Percentiles rank a stretch among this genome's conserved stretches.
These are phyloP conservation scores for Afroboletus lepidellus DNA, from an alignment of 1,284 basidiomycete species.

Conservation along the genomic window DNA sequence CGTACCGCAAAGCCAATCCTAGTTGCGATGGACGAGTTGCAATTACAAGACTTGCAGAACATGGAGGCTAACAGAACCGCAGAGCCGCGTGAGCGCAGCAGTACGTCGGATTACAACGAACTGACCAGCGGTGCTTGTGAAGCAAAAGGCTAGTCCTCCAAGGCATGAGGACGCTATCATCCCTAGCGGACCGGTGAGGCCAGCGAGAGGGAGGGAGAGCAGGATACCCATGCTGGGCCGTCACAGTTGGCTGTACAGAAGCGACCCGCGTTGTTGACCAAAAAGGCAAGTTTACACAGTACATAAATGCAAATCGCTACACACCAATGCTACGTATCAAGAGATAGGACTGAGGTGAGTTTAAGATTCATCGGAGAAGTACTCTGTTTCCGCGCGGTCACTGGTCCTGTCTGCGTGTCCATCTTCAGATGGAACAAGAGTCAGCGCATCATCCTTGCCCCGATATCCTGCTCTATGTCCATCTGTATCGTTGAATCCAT, in stretches of 20 bases:
- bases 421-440: conserved; percentile 18
- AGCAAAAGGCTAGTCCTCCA: conserved; percentile 79
- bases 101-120: background rate
- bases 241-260: background rate
- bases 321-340: no score
- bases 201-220: conserved; percentile 84
- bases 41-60: conserved; percentile 98
- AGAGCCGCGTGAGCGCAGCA: conserved; percentile 2
- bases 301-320: no score
- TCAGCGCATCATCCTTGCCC: conserved; percentile 17
- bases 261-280: background rate
- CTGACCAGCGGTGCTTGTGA: conserved; percentile 78
- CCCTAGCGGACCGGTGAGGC: conserved; percentile 76
- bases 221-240: conserved; percentile 68
- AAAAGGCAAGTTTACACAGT: background rate
- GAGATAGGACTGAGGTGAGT: no score
- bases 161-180: conserved; percentile 79
- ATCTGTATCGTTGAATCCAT: background rate
- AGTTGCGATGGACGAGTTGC: conserved; percentile 97
- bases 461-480: background rate
- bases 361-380: conserved; percentile 10
- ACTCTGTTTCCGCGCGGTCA: conserved; percentile 2
- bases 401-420: background rate
- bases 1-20: conserved; percentile 91
- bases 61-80: conserved; percentile 81